These are phyloP conservation scores for Fusarium irregulare DNA, from an alignment of 2,329 filamentous ascomycete genomes.

Conservation along the genomic window DNA sequence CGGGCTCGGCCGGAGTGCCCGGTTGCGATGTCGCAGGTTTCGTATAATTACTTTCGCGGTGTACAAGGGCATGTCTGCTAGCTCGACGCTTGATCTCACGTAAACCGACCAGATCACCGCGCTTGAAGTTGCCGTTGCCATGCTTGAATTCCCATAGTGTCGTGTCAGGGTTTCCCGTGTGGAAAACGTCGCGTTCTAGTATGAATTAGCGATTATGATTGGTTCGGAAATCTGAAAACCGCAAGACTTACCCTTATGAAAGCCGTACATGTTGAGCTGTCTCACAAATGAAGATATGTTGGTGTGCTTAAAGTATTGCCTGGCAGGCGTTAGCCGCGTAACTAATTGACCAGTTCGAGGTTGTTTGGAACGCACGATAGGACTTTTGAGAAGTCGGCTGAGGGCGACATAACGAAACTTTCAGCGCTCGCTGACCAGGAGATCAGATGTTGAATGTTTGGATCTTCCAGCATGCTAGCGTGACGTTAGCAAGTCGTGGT, in stretches of 20 bases:
- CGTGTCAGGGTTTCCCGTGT: constrained; percentile 91
- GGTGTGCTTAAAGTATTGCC: constrained; percentile 99
- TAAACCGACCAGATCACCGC: constrained; percentile 89
- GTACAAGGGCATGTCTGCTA: constrained; percentile 91
- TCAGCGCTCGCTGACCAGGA: constrained; percentile 95
- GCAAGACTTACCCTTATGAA: constrained; percentile 84
- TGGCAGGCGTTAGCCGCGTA: constrained; percentile 52
- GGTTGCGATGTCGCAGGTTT: constrained; percentile 82
- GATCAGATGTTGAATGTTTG: constrained; percentile 91
- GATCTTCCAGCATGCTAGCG: constrained; percentile 93
- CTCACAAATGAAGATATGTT: constrained; percentile 99
- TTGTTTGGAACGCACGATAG: constrained; percentile 79
- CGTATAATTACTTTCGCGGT: constrained; percentile 86
- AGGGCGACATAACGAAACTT: constrained; percentile 99
- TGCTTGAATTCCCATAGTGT: constrained; percentile 99
- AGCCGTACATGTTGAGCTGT: constrained; percentile 99
- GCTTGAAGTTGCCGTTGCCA: constrained; percentile 95
- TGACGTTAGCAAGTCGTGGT: constrained; percentile 41
- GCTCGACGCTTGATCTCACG: constrained; percentile 96
- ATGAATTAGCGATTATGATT: constrained; percentile 11
- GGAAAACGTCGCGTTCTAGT: constrained; percentile 96
- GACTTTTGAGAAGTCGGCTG: constrained; percentile 97
- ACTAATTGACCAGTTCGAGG: not conserved
- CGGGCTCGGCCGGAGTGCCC: constrained; percentile 84
- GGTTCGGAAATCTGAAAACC: not conserved